Base-by-base conservation (phyloP, 441 rosid species). In the Erodium texanum region DNA sequence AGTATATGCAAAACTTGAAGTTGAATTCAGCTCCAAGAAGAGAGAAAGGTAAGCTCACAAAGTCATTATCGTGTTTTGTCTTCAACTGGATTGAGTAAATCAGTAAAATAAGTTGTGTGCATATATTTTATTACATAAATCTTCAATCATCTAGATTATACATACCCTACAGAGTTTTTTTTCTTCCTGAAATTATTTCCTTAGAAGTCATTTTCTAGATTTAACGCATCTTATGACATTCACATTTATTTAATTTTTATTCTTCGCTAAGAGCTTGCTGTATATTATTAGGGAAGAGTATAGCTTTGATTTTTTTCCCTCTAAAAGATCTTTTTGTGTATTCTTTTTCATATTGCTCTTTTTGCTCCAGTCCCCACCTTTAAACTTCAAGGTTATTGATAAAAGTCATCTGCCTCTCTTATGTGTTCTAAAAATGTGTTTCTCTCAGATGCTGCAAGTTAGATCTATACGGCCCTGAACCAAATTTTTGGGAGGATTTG, bases 1-100 rank as follows among this genome's bases (percentile, higher is more conserved):
- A 77, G 95, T 95, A 34, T 95, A 87, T 77, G 88, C 89, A 50
- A 95, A 80, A 84, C 81, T 95, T 73, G 98, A 92, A 86, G 96
- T 89, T 80, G 99, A 92, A 11, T 95, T 95, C 85, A 92, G 87
- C 84, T 78, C 98, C 48, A 92, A 85, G 86, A 95, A 85, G 88
- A 85, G 98, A 79, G 99, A 92, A 72, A 90, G 98, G 98, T 90
- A 73, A 69, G 71, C 22, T 48, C 74, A 59, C 62, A 71, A 70
- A 68, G 36, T 78, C 16, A 14, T 18, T 69, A 22, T n/a, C 65
- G 16, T 63, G 43, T 14, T 20, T 66, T 24, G 61, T 18, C 66
- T 71, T 69, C 24, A 32, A 24, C 66, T 65, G 68, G 22, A 61
- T 48, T 54, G 72, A 45, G 14, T 52, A 38, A 45, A 59, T 54